A percentile compares a stretch with the other conserved stretches of the same genome.
phyloP scores from a whole-genome alignment of 257 asterid genomes.

The Handroanthus guayacan region DNA sequence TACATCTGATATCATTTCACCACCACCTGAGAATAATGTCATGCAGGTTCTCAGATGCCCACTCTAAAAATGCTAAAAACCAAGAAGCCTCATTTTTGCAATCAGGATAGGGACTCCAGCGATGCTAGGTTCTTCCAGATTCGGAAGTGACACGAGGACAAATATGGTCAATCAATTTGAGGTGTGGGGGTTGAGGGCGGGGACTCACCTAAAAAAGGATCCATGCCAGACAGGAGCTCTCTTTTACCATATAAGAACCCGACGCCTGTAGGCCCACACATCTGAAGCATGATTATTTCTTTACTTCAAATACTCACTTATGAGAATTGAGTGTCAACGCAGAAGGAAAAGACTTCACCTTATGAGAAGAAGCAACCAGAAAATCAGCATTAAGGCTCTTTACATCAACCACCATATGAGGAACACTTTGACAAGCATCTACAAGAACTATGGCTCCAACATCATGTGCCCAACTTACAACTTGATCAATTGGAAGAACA shows the following conservation, averaged over 20 bases:
- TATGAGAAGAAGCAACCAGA: slow-evolving; percentile 97
- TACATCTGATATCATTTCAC: slow-evolving; percentile 98
- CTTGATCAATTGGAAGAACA: slow-evolving; percentile 79
- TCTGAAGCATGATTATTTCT: slow-evolving; percentile 87
- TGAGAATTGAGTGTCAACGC: slow-evolving; percentile 37
- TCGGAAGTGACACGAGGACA: slow-evolving; percentile 23
- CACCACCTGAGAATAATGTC: slow-evolving; percentile 73
- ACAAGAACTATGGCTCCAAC: slow-evolving; percentile 93
- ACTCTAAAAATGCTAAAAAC: slow-evolving; percentile 8
- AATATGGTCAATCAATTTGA: neutral
- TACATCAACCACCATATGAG: slow-evolving; percentile 94
- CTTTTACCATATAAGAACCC: slow-evolving; percentile 93
- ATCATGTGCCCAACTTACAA: slow-evolving; percentile 87
- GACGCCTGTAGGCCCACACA: slow-evolving; percentile 99
- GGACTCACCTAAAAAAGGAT: slow-evolving; percentile 87
- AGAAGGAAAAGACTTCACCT: slow-evolving; percentile 63
- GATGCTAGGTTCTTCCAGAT: slow-evolving; percentile 20
- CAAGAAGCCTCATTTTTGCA: neutral
- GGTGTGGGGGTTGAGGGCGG: too few species aligned
- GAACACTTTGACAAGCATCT: slow-evolving; percentile 99
- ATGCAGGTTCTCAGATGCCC: slow-evolving; percentile 27
- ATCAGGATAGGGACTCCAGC: slow-evolving; percentile 8
- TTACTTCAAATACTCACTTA: slow-evolving; percentile 50
- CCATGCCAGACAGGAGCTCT: slow-evolving; percentile 82
- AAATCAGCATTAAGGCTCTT: slow-evolving; percentile 81